Percentiles rank a stretch among this genome's conserved stretches.
Evolutionary conservation across 495 filamentous ascomycete species (phyloP).

Genomic region (Filosporella fistucella): DNA sequence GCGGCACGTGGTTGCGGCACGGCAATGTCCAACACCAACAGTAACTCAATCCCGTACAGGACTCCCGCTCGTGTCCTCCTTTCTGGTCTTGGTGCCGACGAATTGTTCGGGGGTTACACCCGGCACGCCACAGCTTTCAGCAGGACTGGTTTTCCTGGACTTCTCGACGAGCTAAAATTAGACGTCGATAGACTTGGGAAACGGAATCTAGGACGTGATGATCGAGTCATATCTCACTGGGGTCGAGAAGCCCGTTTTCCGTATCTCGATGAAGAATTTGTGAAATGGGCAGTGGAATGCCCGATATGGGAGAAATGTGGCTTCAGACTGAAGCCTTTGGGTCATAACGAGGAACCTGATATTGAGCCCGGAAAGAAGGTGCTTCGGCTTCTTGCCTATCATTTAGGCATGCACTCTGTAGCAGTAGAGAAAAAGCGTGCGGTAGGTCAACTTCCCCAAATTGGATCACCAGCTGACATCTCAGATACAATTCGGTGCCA

Average conservation of each 20-base stretch:
- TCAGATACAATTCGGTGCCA: slow-evolving; percentile 75
- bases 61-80: slow-evolving; percentile 79
- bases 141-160: slow-evolving; percentile 58
- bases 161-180: slow-evolving; percentile 79
- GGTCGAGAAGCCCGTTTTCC: slow-evolving; percentile 89
- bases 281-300: slow-evolving; percentile 69
- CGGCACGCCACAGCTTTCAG: slow-evolving; percentile 76
- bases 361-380: slow-evolving; percentile 79
- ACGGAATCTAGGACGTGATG: slow-evolving; percentile 90
- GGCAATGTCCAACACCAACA: slow-evolving; percentile 18
- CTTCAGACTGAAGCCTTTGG: slow-evolving; percentile 49
- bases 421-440: slow-evolving; percentile 89
- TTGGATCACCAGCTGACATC: slow-evolving; percentile 28
- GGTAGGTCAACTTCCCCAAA: slow-evolving; percentile 29
- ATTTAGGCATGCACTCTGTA: slow-evolving; percentile 63
- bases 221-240: slow-evolving; percentile 87
- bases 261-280: slow-evolving; percentile 81
- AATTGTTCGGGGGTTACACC: slow-evolving; percentile 91
- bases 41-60: slow-evolving; percentile 39
- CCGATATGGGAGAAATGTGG: slow-evolving; percentile 85
- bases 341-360: slow-evolving; percentile 23
- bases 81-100: slow-evolving; percentile 92
- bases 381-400: slow-evolving; percentile 71
- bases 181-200: slow-evolving; percentile 86
- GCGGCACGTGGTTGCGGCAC: slow-evolving; percentile 73